Evolutionary conservation across 345 rosid genomes (phyloP).

Genomic region (Brassica juncea): DNA sequence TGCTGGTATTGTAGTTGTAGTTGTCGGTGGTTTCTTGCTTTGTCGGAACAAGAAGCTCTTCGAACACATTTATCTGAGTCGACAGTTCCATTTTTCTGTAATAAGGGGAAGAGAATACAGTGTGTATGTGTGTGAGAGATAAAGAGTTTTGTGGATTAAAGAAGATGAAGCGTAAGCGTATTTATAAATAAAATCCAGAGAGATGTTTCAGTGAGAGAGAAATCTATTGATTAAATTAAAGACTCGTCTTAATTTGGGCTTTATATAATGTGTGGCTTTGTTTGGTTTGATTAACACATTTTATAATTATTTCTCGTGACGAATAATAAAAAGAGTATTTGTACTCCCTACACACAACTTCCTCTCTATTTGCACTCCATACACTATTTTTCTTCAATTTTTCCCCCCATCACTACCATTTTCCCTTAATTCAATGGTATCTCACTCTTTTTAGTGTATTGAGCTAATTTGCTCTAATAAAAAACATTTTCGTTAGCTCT

Average conservation of each 20-base stretch:
- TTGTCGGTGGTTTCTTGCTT: conserved; percentile 46
- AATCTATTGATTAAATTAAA: conserved; percentile 9
- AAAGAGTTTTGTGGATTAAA: conserved; percentile 29
- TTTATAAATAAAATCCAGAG: conserved; percentile 25
- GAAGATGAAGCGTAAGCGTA: conserved; percentile 35
- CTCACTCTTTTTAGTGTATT: too few relatives aligned
- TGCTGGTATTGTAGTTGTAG: conserved; percentile 1
- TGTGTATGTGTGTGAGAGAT: neutral
- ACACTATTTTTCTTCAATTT: too few relatives aligned
- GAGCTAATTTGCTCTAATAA: neutral
- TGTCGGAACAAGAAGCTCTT: conserved; percentile 67
- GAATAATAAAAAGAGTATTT: neutral
- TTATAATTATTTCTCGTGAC: conserved; percentile 35
- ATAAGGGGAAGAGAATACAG: neutral
- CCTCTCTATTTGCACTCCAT: too few relatives aligned
- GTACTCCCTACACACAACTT: too few relatives aligned
- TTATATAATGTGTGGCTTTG: conserved; percentile 12
- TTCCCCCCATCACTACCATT: too few relatives aligned
- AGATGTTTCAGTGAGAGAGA: conserved; percentile 3
- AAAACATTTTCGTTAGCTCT: conserved; percentile 16
- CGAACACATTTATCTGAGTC: conserved; percentile 61
- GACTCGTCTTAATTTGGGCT: conserved; percentile 8
- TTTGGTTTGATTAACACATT: conserved; percentile 13
- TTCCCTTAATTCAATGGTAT: too few relatives aligned
- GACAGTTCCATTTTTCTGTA: conserved; percentile 58